Conservation (phyloP, 192 early-diverging fungal species). For the Backusella tarrabulga region DNA sequence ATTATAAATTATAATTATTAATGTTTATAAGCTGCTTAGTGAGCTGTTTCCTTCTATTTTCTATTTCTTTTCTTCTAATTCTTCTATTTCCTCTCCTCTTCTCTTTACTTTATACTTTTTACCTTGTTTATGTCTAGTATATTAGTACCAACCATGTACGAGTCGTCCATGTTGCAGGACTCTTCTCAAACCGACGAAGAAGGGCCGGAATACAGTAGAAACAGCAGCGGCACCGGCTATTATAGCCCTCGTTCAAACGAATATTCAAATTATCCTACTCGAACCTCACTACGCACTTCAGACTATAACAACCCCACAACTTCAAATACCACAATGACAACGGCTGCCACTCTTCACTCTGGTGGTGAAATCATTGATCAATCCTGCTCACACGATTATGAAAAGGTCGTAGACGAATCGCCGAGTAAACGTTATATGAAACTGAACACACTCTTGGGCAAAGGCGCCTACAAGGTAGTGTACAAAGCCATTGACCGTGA, state of each 20-base stretch:
- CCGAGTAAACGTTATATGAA: constrained; percentile 55
- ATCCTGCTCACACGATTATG: constrained; percentile 48
- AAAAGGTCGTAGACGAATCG: constrained; percentile 53
- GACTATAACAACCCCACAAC: not conserved
- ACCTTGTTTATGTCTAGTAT: not conserved
- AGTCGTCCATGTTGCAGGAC: not conserved
- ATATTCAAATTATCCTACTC: not conserved
- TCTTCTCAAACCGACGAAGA: not conserved
- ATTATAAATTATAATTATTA: not conserved
- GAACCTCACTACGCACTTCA: not conserved
- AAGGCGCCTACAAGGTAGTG: constrained; percentile 54
- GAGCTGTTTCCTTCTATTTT: not conserved
- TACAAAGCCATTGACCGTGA: constrained; percentile 76
- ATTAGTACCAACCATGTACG: not conserved
- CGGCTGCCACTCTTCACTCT: not conserved
- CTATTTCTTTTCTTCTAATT: not conserved
- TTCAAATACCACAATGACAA: no score
- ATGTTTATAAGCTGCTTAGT: not conserved
- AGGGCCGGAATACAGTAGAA: not conserved
- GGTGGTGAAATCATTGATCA: constrained; percentile 51
- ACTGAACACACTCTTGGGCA: constrained; percentile 65
- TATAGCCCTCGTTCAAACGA: not conserved
- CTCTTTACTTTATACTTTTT: not conserved
- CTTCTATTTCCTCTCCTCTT: not conserved
- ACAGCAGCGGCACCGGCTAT: not conserved